Percentiles rank a stretch among this genome's conserved stretches.
Conservation (phyloP, 441 rosid species). For the Melastoma candidum region DNA sequence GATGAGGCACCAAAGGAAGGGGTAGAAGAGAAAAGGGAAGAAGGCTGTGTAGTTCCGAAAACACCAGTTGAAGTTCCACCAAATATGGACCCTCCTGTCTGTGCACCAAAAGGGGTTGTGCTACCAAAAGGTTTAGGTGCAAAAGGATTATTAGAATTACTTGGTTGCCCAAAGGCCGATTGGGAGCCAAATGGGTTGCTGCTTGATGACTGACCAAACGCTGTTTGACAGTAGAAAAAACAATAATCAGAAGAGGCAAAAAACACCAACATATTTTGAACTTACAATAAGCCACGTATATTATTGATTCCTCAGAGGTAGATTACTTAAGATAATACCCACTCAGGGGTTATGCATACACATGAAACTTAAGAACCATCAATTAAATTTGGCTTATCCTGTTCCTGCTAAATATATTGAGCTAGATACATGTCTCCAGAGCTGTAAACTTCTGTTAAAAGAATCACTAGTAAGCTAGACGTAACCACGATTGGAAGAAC, state of each 20-base stretch:
- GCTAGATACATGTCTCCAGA: too few relatives aligned
- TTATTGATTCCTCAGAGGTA: too few relatives aligned
- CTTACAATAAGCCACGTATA: background rate
- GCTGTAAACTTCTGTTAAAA: too few relatives aligned
- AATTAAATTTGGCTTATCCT: too few relatives aligned
- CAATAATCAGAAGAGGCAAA: background rate
- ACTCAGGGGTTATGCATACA: background rate
- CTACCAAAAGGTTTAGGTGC: conserved; percentile 70
- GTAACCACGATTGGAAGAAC: too few relatives aligned
- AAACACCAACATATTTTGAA: conserved; percentile 4
- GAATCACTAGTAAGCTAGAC: too few relatives aligned
- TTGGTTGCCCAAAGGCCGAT: conserved; percentile 72
- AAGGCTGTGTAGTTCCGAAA: conserved; percentile 61
- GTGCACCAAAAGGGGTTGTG: conserved; percentile 65
- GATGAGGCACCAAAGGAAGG: conserved; percentile 71
- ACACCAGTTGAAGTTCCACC: conserved; percentile 91
- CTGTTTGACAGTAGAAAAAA: conserved; percentile 30
- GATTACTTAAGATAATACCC: background rate
- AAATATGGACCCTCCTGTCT: conserved; percentile 63
- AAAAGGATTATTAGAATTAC: conserved; percentile 55
- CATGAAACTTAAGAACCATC: too few relatives aligned
- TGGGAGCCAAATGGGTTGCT: conserved; percentile 69
- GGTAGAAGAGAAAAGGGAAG: conserved; percentile 62
- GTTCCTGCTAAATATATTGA: too few relatives aligned
- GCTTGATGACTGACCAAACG: conserved; percentile 80